Base-by-base conservation (phyloP, 2,329 filamentous ascomycete genomes). In the Xylaria multiplex region DNA sequence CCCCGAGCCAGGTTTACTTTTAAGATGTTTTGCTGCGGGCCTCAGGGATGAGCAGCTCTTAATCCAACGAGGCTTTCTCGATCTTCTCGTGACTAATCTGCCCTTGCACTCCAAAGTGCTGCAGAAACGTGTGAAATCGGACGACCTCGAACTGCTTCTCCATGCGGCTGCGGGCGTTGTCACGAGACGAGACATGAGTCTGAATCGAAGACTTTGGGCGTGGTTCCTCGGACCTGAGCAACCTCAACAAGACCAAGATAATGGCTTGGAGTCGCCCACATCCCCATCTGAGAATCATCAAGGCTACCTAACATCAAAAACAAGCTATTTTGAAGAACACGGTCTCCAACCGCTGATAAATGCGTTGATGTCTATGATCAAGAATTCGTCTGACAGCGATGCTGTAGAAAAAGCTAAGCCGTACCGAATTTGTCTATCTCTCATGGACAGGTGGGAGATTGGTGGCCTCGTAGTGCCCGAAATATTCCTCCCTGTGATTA, bases 391-490 rank as follows among this genome's bases (percentile, higher is more conserved):
- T 6, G 77, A 79, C 49, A 77, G 74, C 5, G 82, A 83, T 61
- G 86, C 91, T 0, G 78, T 85, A 0, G 93, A 96, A 74, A 86
- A 90, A 76, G 93, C 93, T 22, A 89, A 90, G 45, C 95, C 96
- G 0, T 97, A 97, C 76, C 90, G 94, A 63, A 93, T 98, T 69
- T 96, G 93, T 74, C 85, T 98, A 2, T 97, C 96, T 16, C 83
- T 99, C 59, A 98, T 99, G 96, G 96, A 99, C 79, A 90, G 94
- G 65, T 98, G 93, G 94, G 96, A 99, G 77, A 95, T 99, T 70
- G 96, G 96, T 35, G 93, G 93, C 1, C 84, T 95, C 19, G 89
- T 99, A 53, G 91, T 98, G 1, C 92, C 94, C 0, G 90, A 93
- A 67, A 87, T 98, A 14, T 98, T 99, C 75, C 83, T 97, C 14